Evolutionary conservation across 2,329 filamentous ascomycete genomes (phyloP), one percentile per base, ranked within the genome.

Genomic region (Monosporascus sp.): DNA sequence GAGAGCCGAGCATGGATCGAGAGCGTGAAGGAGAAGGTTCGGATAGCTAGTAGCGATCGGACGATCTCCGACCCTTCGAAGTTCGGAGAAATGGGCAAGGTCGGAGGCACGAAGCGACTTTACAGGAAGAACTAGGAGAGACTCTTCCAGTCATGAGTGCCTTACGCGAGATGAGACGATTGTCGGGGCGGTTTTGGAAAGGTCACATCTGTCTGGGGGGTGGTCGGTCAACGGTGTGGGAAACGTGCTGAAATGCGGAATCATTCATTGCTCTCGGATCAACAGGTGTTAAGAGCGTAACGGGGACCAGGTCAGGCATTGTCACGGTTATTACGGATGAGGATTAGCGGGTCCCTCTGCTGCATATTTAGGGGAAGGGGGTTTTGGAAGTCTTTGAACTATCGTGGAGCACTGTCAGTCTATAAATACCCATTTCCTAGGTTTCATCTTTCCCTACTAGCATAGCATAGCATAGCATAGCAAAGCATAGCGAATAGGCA

Each of bases 1-100:
- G 86, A 91, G 70, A 89, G 87, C 65, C 78, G 84, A 54, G 84
- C 86, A 40, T 94, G 89, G 89, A 87, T 94, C 9, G 87, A 92
- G 68, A 89, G 85, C 57, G 87, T 94, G 74, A 87, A 91, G 72
- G 87, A 89, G 64, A 87, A 89, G 65, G 89, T 91, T 41, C 81
- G 87, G 55, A 78, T 85, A 47, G 87, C 84, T 55, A 89, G 86
- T 64, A 81, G 81, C 52, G 84, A 84, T 67, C 72, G 71, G 48
- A 70, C 68, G 20, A 63, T 71, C 55, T 49, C 62, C 55, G 53
- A 59, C 54, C 57, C 55, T 38, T 50, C 61, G 55, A 71, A 77
- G 46, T 88, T 91, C 69, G 86, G 85, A 20, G 86, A 90, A 58
- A 71, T 91, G 60, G 86, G 87, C 45, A 89, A 81, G 66, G 84